Conservation (phyloP, 2,329 filamentous ascomycete species). For the Setomelanomma holmii region DNA sequence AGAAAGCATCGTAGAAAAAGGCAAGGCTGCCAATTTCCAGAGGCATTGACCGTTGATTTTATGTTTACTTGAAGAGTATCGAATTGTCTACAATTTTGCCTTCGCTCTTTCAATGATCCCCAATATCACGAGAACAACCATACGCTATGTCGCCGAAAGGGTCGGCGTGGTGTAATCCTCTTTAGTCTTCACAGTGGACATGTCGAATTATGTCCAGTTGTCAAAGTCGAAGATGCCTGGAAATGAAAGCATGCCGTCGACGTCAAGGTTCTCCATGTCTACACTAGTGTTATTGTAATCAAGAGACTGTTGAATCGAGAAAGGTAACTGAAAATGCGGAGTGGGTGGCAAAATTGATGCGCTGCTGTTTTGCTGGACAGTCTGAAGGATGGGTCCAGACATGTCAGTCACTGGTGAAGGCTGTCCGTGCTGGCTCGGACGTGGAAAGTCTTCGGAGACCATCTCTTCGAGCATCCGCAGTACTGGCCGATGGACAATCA, state of each 20-base stretch:
- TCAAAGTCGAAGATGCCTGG: constrained; percentile 21
- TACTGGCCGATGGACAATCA: constrained; percentile 25
- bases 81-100: no score
- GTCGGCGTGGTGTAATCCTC: no score
- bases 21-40: constrained; percentile 8
- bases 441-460: constrained; percentile 22
- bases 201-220: no score
- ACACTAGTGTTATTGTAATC: not conserved
- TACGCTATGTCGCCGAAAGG: no score
- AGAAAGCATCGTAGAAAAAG: constrained; percentile 23
- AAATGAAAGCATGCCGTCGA: constrained; percentile 16
- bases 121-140: not conserved
- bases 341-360: not conserved
- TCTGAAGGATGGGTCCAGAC: no score
- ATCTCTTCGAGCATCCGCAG: constrained; percentile 30
- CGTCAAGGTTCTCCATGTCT: constrained; percentile 9
- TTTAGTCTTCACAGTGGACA: no score
- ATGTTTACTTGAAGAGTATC: no score
- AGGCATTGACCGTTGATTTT: constrained; percentile 1
- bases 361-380: no score
- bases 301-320: constrained; percentile 11
- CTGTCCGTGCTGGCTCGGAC: constrained; percentile 2
- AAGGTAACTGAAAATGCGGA: not conserved
- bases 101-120: no score
- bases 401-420: constrained; percentile 12